A percentile compares a stretch with the other conserved stretches of the same genome.
phyloP scores from a whole-genome alignment of 768 basidiomycete species.

The Lactarius indigo region DNA sequence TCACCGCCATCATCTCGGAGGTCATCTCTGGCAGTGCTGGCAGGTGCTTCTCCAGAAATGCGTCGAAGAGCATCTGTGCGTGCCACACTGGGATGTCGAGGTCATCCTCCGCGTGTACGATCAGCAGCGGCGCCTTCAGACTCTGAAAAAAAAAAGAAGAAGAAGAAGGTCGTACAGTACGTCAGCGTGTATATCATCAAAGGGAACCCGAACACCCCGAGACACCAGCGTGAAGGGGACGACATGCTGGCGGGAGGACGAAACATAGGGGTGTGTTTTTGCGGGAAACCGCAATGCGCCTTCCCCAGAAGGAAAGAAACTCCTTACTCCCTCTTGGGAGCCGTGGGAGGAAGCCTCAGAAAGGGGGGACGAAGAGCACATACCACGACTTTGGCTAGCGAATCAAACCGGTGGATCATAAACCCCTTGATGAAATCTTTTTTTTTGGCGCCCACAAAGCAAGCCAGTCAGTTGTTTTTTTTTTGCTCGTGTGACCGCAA shows the following conservation, averaged over 20 bases:
- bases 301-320: neutral
- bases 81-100: conserved; percentile 69
- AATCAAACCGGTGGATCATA: conserved; percentile 58
- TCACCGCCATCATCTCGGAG: conserved; percentile 29
- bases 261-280: too few relatives aligned
- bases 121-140: conserved; percentile 63
- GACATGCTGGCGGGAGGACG: neutral
- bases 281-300: neutral
- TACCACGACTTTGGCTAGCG: conserved; percentile 59
- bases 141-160: conserved; percentile 38
- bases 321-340: neutral
- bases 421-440: conserved; percentile 55
- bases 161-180: neutral
- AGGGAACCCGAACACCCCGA: neutral
- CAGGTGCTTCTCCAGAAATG: conserved; percentile 59
- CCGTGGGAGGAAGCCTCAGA: neutral
- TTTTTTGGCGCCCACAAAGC: neutral
- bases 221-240: neutral
- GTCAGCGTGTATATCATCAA: neutral
- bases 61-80: conserved; percentile 62
- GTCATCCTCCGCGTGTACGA: conserved; percentile 76
- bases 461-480: neutral
- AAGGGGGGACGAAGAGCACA: conserved; percentile 24
- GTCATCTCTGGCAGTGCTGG: conserved; percentile 38
- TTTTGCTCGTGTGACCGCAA: conserved; percentile 1